A percentile compares a stretch with the other conserved stretches of the same genome.
phyloP scores from a whole-genome alignment of 2,329 filamentous ascomycete species.

The Chrysoporthe cubensis region DNA sequence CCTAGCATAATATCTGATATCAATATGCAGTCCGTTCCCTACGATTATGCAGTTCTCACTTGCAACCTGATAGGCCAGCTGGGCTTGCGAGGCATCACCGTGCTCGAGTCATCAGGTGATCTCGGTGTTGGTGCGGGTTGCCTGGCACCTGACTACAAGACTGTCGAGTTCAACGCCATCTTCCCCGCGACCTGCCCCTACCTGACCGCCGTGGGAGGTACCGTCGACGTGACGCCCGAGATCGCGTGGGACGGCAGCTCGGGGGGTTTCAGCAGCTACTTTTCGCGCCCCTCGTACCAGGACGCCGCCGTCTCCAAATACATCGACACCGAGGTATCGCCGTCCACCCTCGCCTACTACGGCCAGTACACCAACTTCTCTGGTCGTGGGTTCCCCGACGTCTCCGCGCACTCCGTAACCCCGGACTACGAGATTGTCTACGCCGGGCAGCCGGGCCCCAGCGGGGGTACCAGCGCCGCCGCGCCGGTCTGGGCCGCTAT shows the following conservation, averaged over 20 bases:
- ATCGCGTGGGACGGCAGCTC: conserved; percentile 55
- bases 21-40: conserved; percentile 54
- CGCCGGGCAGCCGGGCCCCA: neutral
- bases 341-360: conserved; percentile 31
- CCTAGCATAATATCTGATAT: neutral
- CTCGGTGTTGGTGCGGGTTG: conserved; percentile 40
- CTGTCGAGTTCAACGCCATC: conserved; percentile 47
- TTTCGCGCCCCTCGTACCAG: conserved; percentile 48
- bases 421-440: conserved; percentile 29
- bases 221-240: conserved; percentile 55
- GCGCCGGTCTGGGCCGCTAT: conserved; percentile 56
- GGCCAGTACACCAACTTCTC: conserved; percentile 48
- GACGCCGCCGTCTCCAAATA: conserved; percentile 51
- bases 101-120: conserved; percentile 69
- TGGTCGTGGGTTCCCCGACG: conserved; percentile 25
- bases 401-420: conserved; percentile 44
- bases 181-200: conserved; percentile 55
- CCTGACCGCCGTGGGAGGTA: conserved; percentile 66
- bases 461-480: conserved; percentile 45
- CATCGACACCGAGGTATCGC: conserved; percentile 45
- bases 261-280: conserved; percentile 55
- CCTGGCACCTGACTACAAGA: conserved; percentile 33
- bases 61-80: conserved; percentile 66
- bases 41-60: conserved; percentile 55
- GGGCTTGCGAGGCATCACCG: conserved; percentile 67